phyloP scores from a whole-genome alignment of 495 filamentous ascomycete genomes.

The Penicillium herquei region DNA sequence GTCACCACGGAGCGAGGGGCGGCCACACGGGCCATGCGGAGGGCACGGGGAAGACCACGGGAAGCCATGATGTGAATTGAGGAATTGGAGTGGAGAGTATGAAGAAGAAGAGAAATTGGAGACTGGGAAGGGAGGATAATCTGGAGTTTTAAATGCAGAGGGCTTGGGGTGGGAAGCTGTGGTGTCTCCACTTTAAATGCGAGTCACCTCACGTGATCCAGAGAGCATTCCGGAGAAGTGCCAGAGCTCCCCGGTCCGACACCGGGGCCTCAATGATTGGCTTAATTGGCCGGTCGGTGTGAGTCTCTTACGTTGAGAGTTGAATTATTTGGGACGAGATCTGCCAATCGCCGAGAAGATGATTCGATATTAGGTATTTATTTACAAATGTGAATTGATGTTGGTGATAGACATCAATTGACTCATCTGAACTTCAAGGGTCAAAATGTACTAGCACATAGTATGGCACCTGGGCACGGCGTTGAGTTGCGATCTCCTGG shows the following conservation, averaged over 20 bases:
- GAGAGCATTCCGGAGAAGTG: slow-evolving; percentile 29
- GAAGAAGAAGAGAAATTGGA: slow-evolving; percentile 24
- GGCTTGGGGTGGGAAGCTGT: slow-evolving; percentile 1
- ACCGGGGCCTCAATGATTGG: slow-evolving; percentile 16
- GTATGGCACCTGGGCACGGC: no score
- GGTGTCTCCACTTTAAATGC: slow-evolving; percentile 5
- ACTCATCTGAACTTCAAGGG: no score
- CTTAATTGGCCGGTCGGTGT: not conserved
- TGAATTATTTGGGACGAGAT: not conserved
- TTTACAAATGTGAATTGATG: no score
- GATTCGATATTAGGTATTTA: no score
- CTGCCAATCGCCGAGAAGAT: not conserved
- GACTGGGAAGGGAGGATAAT: slow-evolving; percentile 16
- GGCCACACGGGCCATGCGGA: slow-evolving; percentile 73
- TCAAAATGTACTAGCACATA: no score
- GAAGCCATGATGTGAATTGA: slow-evolving; percentile 72
- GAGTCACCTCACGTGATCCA: slow-evolving; percentile 26
- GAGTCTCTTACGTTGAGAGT: not conserved
- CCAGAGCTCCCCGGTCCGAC: slow-evolving; percentile 38
- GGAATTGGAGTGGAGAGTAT: slow-evolving; percentile 20
- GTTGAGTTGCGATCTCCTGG: no score
- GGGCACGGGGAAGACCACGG: slow-evolving; percentile 74
- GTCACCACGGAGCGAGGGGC: slow-evolving; percentile 53
- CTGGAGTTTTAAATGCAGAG: slow-evolving; percentile 20
- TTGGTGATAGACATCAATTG: no score